Base-by-base conservation (phyloP, 2,329 filamentous ascomycete species). In the Trichoderma sp. region DNA sequence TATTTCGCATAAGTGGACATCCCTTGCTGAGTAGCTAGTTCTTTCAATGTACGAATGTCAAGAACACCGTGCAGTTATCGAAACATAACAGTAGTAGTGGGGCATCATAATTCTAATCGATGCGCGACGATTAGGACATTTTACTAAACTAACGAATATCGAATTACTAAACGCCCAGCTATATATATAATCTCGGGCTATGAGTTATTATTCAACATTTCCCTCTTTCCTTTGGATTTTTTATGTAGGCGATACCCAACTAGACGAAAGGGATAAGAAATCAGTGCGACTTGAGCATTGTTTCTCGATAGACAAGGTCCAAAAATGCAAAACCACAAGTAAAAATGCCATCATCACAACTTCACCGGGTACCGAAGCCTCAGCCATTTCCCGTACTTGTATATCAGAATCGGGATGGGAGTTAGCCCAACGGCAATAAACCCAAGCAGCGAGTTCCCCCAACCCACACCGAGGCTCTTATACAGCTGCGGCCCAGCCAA, bases 401-500 rank as follows among this genome's bases (percentile, higher is more conserved):
- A 66, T 21, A 58, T 58, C 52, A 66, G 6, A 1, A 58, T 39
- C 3, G 66, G 66, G 21, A 68, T 24, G 28, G 66, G 66, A 32
- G 65, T 68, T 18, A 68, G 16, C 21, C 3, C 28, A 13, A 68
- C 39, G 24, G 82, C 80, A 69, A 87, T 78, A 70, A 86, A 85
- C 0, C 83, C 85, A 37, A 87, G 73, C 63, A 86, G 71, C 3
- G 81, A 81, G 67, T 81, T 84, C 0, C 84, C 84, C 84, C 84
- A 86, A 0, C 84, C 84, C 10, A 91, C 83, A 0, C 90, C 89
- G 13, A 92, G 74, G 28, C 83, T 84, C 60, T 85, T 81, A 74
- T 90, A 90, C 82, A 92, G 84, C 14, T 88, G 84, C 0, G 78
- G 80, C 1, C 90, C 90, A 69, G 91, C 89, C 0, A 93, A 82